phyloP scores from a whole-genome alignment of 2,329 filamentous ascomycete species.

The Anisogramma anomala region DNA sequence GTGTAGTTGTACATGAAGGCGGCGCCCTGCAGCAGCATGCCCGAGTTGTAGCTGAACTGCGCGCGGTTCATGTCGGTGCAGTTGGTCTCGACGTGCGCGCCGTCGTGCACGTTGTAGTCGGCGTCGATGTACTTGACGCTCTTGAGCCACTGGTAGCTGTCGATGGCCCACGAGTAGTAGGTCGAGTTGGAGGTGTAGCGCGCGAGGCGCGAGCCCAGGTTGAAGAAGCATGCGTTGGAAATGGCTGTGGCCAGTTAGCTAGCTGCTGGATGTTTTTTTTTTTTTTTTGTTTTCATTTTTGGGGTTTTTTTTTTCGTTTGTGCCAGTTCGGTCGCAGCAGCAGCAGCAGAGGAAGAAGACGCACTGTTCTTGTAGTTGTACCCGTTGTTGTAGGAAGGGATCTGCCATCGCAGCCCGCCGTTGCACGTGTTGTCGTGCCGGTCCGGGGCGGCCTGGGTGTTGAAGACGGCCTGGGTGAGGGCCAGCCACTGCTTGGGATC shows the following conservation, averaged over 20 bases:
- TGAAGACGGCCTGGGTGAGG: constrained; percentile 10
- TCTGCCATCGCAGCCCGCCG: constrained; percentile 11
- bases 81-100: constrained; percentile 36
- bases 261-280: too few relatives aligned
- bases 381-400: constrained; percentile 2
- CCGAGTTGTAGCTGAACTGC: constrained; percentile 46
- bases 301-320: too few relatives aligned
- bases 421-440: constrained; percentile 9
- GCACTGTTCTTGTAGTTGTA: constrained; percentile 10
- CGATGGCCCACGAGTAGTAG: constrained; percentile 44
- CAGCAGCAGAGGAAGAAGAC: background rate
- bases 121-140: constrained; percentile 39
- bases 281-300: too few relatives aligned
- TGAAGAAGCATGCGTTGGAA: constrained; percentile 39
- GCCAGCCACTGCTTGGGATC: constrained; percentile 9
- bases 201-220: constrained; percentile 45
- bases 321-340: too few relatives aligned
- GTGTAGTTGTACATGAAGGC: constrained; percentile 47
- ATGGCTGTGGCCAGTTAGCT: too few relatives aligned
- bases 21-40: constrained; percentile 40
- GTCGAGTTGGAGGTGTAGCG: constrained; percentile 47
- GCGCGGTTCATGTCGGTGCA: constrained; percentile 41
- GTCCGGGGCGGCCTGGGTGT: constrained; percentile 5
- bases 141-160: constrained; percentile 45
- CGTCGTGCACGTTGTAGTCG: constrained; percentile 49